Percentiles rank a stretch among this genome's conserved stretches.
phyloP scores from a whole-genome alignment of 306 rosid genomes.

The Medicago lupulina region DNA sequence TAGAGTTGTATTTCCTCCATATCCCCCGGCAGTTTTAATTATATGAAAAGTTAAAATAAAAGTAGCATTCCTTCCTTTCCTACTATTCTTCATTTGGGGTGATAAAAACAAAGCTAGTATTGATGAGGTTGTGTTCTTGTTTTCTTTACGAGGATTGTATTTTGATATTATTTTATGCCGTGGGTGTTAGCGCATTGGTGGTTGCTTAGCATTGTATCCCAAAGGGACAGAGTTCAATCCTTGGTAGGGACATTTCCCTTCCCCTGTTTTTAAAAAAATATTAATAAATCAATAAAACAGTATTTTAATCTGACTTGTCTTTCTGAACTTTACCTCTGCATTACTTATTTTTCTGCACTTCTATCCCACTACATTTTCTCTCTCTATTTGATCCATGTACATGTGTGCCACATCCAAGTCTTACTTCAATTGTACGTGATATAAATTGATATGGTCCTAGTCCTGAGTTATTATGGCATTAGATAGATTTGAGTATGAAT shows the following conservation, averaged over 20 bases:
- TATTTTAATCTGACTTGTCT: slow-evolving; percentile 49
- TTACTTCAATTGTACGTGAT: not conserved
- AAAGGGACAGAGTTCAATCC: not conserved
- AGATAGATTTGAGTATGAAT: slow-evolving; percentile 14
- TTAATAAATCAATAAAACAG: not conserved
- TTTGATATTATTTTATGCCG: not conserved
- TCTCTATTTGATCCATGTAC: slow-evolving; percentile 22
- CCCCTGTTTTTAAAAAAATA: not conserved
- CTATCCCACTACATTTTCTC: slow-evolving; percentile 20
- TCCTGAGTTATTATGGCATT: slow-evolving; percentile 21
- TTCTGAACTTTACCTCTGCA: slow-evolving; percentile 46
- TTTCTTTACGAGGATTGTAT: slow-evolving; percentile 30
- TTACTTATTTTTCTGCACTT: not conserved
- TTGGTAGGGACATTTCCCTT: not conserved
- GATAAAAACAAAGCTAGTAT: not conserved
- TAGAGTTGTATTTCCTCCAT: slow-evolving; percentile 28
- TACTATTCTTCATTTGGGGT: slow-evolving; percentile 23
- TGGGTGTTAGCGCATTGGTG: not conserved
- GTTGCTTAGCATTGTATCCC: not conserved
- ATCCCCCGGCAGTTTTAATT: not conserved
- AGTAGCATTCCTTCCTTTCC: not conserved
- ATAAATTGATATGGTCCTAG: slow-evolving; percentile 1
- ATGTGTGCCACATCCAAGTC: not conserved
- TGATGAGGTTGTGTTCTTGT: slow-evolving; percentile 25
- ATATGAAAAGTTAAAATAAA: not conserved